Evolutionary conservation across 306 rosid genomes (phyloP), one percentile per base, ranked within the genome.

Genomic region (Phaseolus lunatus): DNA sequence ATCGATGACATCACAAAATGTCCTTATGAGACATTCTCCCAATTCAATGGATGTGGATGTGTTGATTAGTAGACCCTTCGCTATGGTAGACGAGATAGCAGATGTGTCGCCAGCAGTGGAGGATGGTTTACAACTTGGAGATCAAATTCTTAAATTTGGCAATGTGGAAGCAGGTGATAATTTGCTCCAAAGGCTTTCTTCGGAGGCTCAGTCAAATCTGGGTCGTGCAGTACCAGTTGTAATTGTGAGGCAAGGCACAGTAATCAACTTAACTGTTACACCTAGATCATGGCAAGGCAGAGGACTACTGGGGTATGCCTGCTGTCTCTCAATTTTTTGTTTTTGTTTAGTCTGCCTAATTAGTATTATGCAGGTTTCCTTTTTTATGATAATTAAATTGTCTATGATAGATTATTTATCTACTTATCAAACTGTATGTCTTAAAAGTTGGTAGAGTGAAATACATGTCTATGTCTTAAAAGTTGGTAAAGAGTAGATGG

Each of bases 261-360:
- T 71, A 41, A 69, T 92, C 71, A 95, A 89, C 88, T 54, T 89
- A 57, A 84, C 86, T 14, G 54, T 92, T 85, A 92, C 92, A 16
- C 98, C 98, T 10, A 88, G 98, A 88, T 82, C 92, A 48, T 95
- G 97, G 98, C 91, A 87, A 84, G 97, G 97, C 87, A 85, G 97
- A 43, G 97, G 97, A 70, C 85, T 95, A 18, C 81, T 95, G n/a
- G 98, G 98, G 98, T 90, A 95, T 72, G 93, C 73, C 24, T 63
- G 3, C 75, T 15, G 2, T 79, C 67, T 81, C 72, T 73, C 3
- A 11, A 19, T 79, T 41, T 15, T 75, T 57, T 65, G 67, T 44
- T 57, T 33, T 39, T 33, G 22, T 54, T 80, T 43, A 31, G 58
- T 77, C 16, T 58, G 57, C 72, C n/a, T 37, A 47, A 27, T 23